Percentiles rank a stretch among this genome's conserved stretches.
phyloP scores from a whole-genome alignment of 192 early-diverging fungal genomes.

The Dissophora ornata region DNA sequence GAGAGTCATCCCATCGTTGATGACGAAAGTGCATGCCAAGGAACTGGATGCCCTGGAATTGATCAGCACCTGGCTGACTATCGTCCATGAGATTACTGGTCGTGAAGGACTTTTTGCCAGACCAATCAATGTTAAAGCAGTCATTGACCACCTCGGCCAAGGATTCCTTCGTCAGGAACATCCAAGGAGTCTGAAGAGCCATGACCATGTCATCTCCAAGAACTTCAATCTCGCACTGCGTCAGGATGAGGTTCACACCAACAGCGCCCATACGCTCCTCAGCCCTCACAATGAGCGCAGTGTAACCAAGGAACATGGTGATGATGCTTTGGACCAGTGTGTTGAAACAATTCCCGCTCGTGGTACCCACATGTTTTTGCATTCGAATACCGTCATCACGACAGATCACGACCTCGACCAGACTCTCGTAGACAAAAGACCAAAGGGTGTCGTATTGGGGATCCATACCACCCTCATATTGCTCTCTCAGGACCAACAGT shows the following conservation, averaged over 20 bases:
- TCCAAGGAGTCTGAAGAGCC: constrained; percentile 31
- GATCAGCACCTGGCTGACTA: background rate
- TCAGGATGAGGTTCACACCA: constrained; percentile 19
- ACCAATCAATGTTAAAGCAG: constrained; percentile 48
- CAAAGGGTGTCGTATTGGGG: constrained; percentile 30
- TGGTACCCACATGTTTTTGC: constrained; percentile 48
- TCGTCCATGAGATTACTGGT: constrained; percentile 36
- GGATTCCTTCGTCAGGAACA: constrained; percentile 11
- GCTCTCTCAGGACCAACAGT: constrained; percentile 22
- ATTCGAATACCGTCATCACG: constrained; percentile 47
- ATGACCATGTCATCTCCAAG: constrained; percentile 51
- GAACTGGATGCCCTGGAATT: constrained; percentile 38
- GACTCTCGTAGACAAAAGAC: constrained; percentile 32
- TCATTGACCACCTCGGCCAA: constrained; percentile 26
- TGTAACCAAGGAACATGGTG: constrained; percentile 43
- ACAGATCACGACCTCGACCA: constrained; percentile 43
- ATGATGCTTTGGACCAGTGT: constrained; percentile 45
- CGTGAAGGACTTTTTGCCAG: constrained; percentile 37
- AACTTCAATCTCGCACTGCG: constrained; percentile 32
- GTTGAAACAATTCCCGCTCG: constrained; percentile 49
- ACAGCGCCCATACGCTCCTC: constrained; percentile 7
- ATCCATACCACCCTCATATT: constrained; percentile 31
- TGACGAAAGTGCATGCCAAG: constrained; percentile 41
- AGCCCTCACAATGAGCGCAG: constrained; percentile 26
- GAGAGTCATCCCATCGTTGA: constrained; percentile 12